phyloP scores from a whole-genome alignment of 108 stramenopile genomes.

The Discostella stelligeroides region DNA sequence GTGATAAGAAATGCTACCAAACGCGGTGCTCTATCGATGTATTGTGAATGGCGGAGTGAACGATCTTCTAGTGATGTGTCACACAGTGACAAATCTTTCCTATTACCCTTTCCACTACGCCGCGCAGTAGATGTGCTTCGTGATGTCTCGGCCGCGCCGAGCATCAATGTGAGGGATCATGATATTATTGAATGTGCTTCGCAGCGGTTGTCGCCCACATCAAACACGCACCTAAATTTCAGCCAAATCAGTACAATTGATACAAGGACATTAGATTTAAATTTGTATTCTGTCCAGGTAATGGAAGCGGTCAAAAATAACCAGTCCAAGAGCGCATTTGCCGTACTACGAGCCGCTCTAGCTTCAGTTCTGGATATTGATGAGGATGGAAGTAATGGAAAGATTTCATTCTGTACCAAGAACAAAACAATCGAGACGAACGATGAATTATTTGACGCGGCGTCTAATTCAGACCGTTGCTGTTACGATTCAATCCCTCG shows the following conservation, averaged over 20 bases:
- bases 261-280: constrained; percentile 50
- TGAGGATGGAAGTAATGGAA: constrained; percentile 6
- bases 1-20: constrained; percentile 12
- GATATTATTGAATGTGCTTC: background rate
- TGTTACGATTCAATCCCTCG: background rate
- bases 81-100: constrained; percentile 22
- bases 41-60: constrained; percentile 32
- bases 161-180: constrained; percentile 10
- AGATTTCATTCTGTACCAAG: background rate
- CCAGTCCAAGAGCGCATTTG: constrained; percentile 64
- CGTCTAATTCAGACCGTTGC: background rate
- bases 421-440: background rate
- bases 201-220: background rate
- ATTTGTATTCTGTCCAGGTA: constrained; percentile 50
- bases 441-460: background rate
- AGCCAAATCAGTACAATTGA: constrained; percentile 26
- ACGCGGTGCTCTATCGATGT: constrained; percentile 23
- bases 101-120: constrained; percentile 42
- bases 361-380: constrained; percentile 51
- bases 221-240: background rate
- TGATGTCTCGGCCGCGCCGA: constrained; percentile 27
- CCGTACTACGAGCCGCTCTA: constrained; percentile 57
- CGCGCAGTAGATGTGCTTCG: constrained; percentile 43
- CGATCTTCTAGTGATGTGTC: background rate
- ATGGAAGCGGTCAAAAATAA: constrained; percentile 45